These are phyloP conservation scores for Piromyces finnis DNA, from an alignment of 192 early-diverging fungal species.

Conservation along the genomic window DNA sequence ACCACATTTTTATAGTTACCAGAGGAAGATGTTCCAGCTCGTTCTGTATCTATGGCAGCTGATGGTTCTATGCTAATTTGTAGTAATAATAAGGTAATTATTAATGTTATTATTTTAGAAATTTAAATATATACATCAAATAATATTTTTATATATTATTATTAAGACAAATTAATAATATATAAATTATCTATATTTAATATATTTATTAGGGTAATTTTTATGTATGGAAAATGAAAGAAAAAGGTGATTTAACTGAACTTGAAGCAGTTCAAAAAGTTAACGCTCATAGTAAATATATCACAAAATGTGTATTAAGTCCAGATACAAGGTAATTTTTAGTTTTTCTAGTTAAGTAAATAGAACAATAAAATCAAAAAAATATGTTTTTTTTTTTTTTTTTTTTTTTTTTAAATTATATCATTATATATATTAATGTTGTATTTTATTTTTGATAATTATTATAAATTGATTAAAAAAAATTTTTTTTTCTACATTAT, in stretches of 20 bases:
- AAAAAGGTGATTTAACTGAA: conserved; percentile 19
- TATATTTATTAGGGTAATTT: conserved; percentile 57
- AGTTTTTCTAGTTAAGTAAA: too few species aligned
- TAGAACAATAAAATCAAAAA: too few species aligned
- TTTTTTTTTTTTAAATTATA: too few species aligned
- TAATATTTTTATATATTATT: too few species aligned
- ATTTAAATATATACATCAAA: too few species aligned
- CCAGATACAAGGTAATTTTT: conserved; percentile 63
- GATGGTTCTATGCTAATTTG: conserved; percentile 66
- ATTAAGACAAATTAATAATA: too few species aligned
- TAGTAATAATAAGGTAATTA: conserved; percentile 69
- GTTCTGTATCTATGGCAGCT: conserved; percentile 63
- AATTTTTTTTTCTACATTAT: too few species aligned
- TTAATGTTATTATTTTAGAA: too few species aligned
- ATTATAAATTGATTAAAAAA: too few species aligned
- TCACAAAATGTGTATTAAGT: conserved; percentile 61
- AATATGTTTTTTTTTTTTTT: too few species aligned
- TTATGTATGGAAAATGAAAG: conserved; percentile 21
- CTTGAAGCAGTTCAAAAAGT: conserved; percentile 53
- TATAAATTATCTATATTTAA: too few species aligned
- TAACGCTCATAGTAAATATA: conserved; percentile 62
- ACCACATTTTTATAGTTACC: conserved; percentile 24
- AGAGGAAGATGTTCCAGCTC: conserved; percentile 60
- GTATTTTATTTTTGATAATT: too few species aligned
- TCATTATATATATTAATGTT: not conserved